phyloP scores from a whole-genome alignment of 768 basidiomycete genomes.

The Suillus sp. region DNA sequence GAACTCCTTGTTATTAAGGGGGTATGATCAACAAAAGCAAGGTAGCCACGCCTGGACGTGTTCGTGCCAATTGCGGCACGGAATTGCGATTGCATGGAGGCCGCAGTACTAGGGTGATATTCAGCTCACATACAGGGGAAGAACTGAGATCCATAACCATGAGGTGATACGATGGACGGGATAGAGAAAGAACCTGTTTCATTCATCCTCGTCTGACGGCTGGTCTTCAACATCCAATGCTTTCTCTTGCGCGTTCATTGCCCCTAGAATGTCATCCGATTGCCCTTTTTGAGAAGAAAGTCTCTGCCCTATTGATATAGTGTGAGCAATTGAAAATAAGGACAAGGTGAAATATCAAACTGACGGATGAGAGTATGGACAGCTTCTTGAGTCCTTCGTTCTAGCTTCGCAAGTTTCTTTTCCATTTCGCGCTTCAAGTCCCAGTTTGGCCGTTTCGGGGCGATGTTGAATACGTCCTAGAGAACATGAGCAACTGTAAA shows the following conservation, averaged over 20 bases:
- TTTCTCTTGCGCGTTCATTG: constrained; percentile 77
- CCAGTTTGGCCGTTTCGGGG: constrained; percentile 96
- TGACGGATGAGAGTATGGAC: constrained; percentile 91
- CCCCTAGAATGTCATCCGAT: constrained; percentile 77
- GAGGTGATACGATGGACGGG: not conserved
- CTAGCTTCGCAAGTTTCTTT: constrained; percentile 85
- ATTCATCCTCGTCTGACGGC: constrained; percentile 66
- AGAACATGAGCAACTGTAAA: constrained; percentile 10
- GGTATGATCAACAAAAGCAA: not conserved
- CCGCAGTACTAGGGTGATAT: not conserved
- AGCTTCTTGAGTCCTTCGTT: constrained; percentile 87
- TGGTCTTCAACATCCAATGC: constrained; percentile 53
- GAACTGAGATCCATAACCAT: not conserved
- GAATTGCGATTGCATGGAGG: not conserved
- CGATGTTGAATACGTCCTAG: constrained; percentile 95
- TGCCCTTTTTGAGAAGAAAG: constrained; percentile 79
- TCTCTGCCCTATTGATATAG: constrained; percentile 62
- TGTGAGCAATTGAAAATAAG: constrained; percentile 13
- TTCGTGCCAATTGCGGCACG: not conserved
- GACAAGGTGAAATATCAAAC: constrained; percentile 33
- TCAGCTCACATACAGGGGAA: constrained; percentile 1
- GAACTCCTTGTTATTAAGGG: not conserved
- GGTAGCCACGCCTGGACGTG: not conserved
- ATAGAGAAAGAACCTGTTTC: constrained; percentile 18
- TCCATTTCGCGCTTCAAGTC: constrained; percentile 94